Base-by-base conservation (phyloP, 1,139 yeast species). In the Saccharomycopsis phalli region DNA sequence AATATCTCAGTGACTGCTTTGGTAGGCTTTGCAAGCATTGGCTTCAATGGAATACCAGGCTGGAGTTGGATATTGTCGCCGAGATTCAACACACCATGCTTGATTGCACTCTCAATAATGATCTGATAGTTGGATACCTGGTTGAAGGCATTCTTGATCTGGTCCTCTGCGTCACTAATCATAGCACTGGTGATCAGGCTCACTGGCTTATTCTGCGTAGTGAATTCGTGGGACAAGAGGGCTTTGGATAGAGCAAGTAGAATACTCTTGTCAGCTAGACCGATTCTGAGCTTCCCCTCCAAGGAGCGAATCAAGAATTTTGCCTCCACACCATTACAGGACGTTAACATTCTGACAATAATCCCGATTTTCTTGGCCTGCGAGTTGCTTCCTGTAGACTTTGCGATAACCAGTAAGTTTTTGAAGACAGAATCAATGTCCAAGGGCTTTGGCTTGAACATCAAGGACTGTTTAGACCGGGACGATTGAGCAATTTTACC, bases 21-120 rank as follows among this genome's bases (percentile, higher is more conserved):
- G 0, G 98, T 88, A 2, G 99, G 98, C 56, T 91, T 91, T 4
- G 99, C 99, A 53, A 91, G 71, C 98, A 91, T 91, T 0, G 99
- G 98, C 55, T 88, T 88, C 52, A 91, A 66, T 1, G 99, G 99
- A 13, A 93, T 77, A 1, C 98, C 97, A 0, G 98, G 95, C 7
- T 80, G 76, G 45, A 91, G 63, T 35, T 76, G 77, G 53, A 94
- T 78, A 50, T 80, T 74, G 10, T 81, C 79, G 34, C 72, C 64
- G 28, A 91, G 58, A 35, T 79, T 66, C 50, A 67, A 61, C 2
- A 88, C 68, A 0, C 97, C 97, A 53, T 74, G 57, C 27, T 77
- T 65, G 46, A 81, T 60, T 2, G 88, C 79, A 1, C 75, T 71
- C 8, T 69, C 66, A 39, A 91, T 80, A 16, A 93, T 66, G 3